Evolutionary conservation across 2,329 filamentous ascomycete genomes (phyloP).

Genomic region (Aspergillus japonicus): DNA sequence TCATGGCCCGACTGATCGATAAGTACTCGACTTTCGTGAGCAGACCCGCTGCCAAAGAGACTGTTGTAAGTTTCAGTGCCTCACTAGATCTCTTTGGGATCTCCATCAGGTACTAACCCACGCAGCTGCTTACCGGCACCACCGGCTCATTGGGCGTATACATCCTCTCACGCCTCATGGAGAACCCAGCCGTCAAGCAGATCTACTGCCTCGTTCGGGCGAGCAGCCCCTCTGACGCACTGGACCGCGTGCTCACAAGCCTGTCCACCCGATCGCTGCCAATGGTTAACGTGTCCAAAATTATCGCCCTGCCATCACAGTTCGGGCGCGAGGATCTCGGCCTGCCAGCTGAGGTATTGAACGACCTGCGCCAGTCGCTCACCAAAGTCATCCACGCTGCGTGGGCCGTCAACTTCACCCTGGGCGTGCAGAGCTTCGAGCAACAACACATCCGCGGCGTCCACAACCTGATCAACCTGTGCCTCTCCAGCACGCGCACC

Average conservation of each 20-base stretch:
- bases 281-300: conserved; percentile 10
- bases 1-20: conserved; percentile 50
- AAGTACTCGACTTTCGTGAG: conserved; percentile 43
- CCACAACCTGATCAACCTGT: conserved; percentile 46
- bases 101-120: too few relatives aligned
- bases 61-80: conserved; percentile 17
- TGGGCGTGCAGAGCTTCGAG: conserved; percentile 57
- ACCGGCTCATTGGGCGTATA: conserved; percentile 67
- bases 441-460: conserved; percentile 54
- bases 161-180: conserved; percentile 49
- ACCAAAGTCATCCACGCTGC: conserved; percentile 62
- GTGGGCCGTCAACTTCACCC: conserved; percentile 65
- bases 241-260: conserved; percentile 12
- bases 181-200: conserved; percentile 3
- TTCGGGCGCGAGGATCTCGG: conserved; percentile 6
- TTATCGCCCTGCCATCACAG: conserved; percentile 7
- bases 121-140: conserved; percentile 58
- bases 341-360: conserved; percentile 12
- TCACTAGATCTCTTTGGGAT: background rate
- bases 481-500: conserved; percentile 32
- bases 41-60: conserved; percentile 24
- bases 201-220: conserved; percentile 13
- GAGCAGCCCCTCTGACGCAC: background rate
- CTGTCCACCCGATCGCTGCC: conserved; percentile 7
- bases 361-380: conserved; percentile 42